These are phyloP conservation scores for Leccinum uliginosum DNA, from an alignment of 768 basidiomycete species.

Conservation along the genomic window DNA sequence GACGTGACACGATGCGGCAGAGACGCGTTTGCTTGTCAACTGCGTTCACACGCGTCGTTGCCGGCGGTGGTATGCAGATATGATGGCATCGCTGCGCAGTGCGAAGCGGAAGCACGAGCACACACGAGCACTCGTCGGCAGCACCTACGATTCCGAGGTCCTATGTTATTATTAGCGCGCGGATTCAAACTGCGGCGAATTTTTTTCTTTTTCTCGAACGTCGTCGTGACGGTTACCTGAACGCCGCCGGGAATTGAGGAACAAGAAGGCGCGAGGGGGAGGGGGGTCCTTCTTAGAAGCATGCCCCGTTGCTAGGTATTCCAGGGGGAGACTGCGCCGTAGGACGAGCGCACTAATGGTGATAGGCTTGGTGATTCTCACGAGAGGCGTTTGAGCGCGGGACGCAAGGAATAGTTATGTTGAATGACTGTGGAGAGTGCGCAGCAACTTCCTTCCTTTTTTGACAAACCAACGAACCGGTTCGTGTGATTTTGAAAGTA, in stretches of 20 bases:
- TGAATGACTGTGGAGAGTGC: too few relatives aligned
- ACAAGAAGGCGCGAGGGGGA: background rate
- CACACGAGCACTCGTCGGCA: too few relatives aligned
- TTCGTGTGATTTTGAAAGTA: background rate
- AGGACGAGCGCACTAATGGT: background rate
- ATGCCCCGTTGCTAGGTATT: background rate
- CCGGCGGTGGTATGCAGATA: background rate
- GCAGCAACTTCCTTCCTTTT: conserved; percentile 5
- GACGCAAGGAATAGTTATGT: background rate
- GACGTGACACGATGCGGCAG: background rate
- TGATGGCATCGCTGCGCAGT: background rate
- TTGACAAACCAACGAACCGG: background rate
- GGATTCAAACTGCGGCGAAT: background rate
- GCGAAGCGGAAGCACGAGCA: background rate
- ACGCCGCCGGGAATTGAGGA: background rate
- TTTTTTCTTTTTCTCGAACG: background rate
- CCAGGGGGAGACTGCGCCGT: background rate
- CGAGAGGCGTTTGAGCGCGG: background rate
- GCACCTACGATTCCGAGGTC: background rate
- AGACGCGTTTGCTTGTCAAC: background rate
- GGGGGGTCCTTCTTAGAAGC: background rate
- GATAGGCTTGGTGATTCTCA: background rate
- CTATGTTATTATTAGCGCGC: background rate
- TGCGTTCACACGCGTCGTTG: background rate
- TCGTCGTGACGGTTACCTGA: background rate